Evolutionary conservation across 805 yeast genomes (phyloP).

Genomic region (Jamesozyma gamospora): DNA sequence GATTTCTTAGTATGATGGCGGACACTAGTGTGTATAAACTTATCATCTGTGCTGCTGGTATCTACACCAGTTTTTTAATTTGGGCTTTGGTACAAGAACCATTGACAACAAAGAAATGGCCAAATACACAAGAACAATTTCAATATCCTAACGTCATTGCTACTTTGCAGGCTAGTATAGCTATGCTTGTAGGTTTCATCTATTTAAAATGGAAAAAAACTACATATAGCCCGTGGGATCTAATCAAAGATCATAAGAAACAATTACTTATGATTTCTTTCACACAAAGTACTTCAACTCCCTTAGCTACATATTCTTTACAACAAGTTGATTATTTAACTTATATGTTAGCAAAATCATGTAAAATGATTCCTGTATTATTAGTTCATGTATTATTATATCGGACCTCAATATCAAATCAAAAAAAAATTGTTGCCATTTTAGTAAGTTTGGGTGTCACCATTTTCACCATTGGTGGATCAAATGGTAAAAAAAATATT

Average conservation of each 20-base stretch:
- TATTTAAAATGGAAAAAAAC: constrained; percentile 38
- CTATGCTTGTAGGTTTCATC: constrained; percentile 53
- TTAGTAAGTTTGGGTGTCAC: constrained; percentile 79
- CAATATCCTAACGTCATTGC: constrained; percentile 74
- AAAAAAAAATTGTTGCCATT: constrained; percentile 69
- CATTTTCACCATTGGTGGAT: constrained; percentile 55
- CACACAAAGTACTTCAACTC: constrained; percentile 74
- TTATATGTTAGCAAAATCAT: constrained; percentile 78
- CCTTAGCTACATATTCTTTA: constrained; percentile 70
- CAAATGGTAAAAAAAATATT: constrained; percentile 19
- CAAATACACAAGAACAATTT: constrained; percentile 44
- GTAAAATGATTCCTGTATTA: constrained; percentile 93
- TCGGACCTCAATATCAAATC: constrained; percentile 56
- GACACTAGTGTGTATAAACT: constrained; percentile 9
- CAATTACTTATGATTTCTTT: constrained; percentile 47
- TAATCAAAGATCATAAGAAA: constrained; percentile 28
- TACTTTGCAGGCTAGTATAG: constrained; percentile 62
- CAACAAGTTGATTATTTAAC: constrained; percentile 80
- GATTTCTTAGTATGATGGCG: background rate
- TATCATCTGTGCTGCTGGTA: constrained; percentile 41
- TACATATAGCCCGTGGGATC: constrained; percentile 24
- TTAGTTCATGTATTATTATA: constrained; percentile 65
- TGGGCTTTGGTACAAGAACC: constrained; percentile 94
- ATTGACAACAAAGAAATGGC: constrained; percentile 67
- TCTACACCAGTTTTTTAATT: constrained; percentile 74